Evolutionary conservation across 2,329 filamentous ascomycete species (phyloP), one percentile per base, ranked within the genome.

Genomic region (Paraconiothyrium brasiliense): DNA sequence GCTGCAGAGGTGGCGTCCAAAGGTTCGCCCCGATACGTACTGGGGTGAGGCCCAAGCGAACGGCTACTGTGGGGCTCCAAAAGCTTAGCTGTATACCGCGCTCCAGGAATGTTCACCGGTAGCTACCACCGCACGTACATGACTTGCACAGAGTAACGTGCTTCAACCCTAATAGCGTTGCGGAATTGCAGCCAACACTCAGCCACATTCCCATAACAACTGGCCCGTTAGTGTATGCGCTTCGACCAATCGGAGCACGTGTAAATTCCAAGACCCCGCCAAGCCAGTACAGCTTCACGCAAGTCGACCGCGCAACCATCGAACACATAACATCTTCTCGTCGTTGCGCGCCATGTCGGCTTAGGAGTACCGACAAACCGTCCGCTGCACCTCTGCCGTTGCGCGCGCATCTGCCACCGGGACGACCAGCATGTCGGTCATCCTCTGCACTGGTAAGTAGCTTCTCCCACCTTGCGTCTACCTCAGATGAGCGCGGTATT

Each of bases 401-500:
- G 44, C 35, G n/a, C 34, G 37, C 24, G 16, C 44, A 48, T 16
- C 44, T n/a, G 37, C 16, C 8, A 14, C 10, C 44, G 43, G 22
- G 27, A 8, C 20, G 30, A 22, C 43, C 57, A 66, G 34, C 61
- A 90, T 90, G 88, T 89, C 86, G 67, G 88, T 90, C 63, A 90
- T 90, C 72, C 81, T 90, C 41, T 90, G 87, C 71, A 90, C 88
- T 62, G 87, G 87, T 89, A 79, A 76, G 83, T 69, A 63, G 63
- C 57, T 65, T 58, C 14, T 54, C 32, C 51, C 37, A 34, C 20
- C 37, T 32, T 37, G 39, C 44, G 2, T 30, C n/a, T 52, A 24
- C n/a, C n/a, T 39, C 10, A 34, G 39, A 10, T 24, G 22, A 24
- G 13, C 49, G 20, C 3, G 8, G 49, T 24, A 41, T 75, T 76